Percentiles rank a stretch among this genome's conserved stretches.
These are phyloP conservation scores for Lithohypha guttulata DNA, from an alignment of 2,329 filamentous ascomycete species.

Conservation along the genomic window DNA sequence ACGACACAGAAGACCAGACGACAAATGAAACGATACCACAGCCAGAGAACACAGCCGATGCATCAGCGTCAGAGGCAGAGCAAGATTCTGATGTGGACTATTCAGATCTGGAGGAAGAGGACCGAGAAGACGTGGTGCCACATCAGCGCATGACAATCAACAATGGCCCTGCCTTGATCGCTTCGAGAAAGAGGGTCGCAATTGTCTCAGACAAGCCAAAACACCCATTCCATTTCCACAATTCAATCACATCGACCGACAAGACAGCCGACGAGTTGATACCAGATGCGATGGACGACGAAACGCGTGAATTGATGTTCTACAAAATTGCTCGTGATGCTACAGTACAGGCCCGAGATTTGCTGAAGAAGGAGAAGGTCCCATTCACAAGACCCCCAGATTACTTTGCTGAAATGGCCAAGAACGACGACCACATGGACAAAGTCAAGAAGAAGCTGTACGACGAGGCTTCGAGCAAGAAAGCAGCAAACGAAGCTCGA, in stretches of 20 bases:
- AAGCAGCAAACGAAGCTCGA: constrained; percentile 80
- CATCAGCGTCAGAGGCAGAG: constrained; percentile 53
- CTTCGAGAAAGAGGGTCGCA: constrained; percentile 61
- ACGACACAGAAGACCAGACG: constrained; percentile 13
- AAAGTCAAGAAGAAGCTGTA: constrained; percentile 88
- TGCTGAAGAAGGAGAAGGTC: constrained; percentile 69
- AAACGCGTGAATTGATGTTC: constrained; percentile 84
- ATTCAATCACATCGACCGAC: constrained; percentile 55
- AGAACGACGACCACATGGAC: constrained; percentile 96
- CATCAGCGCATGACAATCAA: constrained; percentile 94
- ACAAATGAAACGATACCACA: constrained; percentile 27
- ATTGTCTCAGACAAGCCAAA: constrained; percentile 51
- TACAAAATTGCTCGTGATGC: constrained; percentile 81
- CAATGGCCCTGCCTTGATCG: constrained; percentile 77
- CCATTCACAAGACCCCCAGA: constrained; percentile 82
- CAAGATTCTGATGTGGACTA: constrained; percentile 82
- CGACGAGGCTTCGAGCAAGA: constrained; percentile 84
- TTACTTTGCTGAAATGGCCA: constrained; percentile 99
- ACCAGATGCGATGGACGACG: constrained; percentile 77
- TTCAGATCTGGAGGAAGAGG: constrained; percentile 72
- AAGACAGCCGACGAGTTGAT: constrained; percentile 54
- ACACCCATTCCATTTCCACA: constrained; percentile 73
- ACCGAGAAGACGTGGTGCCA: constrained; percentile 75
- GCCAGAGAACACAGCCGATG: constrained; percentile 33
- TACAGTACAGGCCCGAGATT: constrained; percentile 58